Evolutionary conservation across 768 basidiomycete species (phyloP), one percentile per base, ranked within the genome.

Genomic region (Boletus vermiculosoides): DNA sequence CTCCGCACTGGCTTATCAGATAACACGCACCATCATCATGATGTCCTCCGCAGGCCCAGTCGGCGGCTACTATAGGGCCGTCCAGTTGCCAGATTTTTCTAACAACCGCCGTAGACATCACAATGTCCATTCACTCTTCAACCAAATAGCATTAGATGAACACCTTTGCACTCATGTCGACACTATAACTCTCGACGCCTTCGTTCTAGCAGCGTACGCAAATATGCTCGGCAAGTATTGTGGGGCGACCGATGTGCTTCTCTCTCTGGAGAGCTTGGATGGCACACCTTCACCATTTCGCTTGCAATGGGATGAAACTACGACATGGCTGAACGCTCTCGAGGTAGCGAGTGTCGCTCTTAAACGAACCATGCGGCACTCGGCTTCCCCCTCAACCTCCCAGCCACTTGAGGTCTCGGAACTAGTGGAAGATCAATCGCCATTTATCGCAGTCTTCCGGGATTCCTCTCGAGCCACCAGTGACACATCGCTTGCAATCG

Each of bases 221-320:
- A 52, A 57, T 6, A 11, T 66, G 34, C 60, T 69, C 16, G 67
- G 68, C 44, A 48, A 57, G 51, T 71, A 69, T 49, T 69, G 58
- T 28, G 62, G 55, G 31, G 49, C 33, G 16, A 55, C 54, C 0
- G 66, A 69, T 52, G 52, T 69, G 2, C 58, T 71, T 25, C 22
- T 69, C 20, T 60, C 70, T 13, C 31, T 65, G 41, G 47, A 55
- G 33, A 7, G 47, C 36, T 49, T 55, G 16, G 47, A 54, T 39
- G 50, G 13, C 41, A 15, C 22, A 28, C 39, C 50, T 25, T 41
- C 48, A 15, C 58, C 62, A 31, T 49, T 60, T 53, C 66, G 56
- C 5, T 33, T 67, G 12, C 33, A 23, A 22, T 67, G 67, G 66
- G 54, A 61, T 50, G 46, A 63, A 33, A 49, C 56, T 16, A 63